Evolutionary conservation across 2,329 filamentous ascomycete genomes (phyloP).

Genomic region (Beauveria caledonica): DNA sequence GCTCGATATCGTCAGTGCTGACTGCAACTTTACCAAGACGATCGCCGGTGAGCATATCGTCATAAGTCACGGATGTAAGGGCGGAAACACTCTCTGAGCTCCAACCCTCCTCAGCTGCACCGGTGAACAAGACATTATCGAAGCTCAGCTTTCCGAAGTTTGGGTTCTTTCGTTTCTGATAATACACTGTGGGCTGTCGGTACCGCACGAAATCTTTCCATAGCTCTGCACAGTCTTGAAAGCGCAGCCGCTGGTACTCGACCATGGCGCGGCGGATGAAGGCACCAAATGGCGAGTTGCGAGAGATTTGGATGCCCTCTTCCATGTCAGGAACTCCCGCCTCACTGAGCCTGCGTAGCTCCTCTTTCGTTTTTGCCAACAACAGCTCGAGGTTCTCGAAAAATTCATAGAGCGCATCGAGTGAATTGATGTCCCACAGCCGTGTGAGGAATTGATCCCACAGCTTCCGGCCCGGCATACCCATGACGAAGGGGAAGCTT

Average conservation of each 20-base stretch:
- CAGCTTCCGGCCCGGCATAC: conserved; percentile 68
- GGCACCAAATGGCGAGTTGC: conserved; percentile 69
- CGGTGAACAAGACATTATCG: conserved; percentile 45
- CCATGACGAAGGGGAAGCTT: conserved; percentile 42
- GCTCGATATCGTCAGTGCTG: conserved; percentile 73
- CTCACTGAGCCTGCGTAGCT: conserved; percentile 48
- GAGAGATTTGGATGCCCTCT: conserved; percentile 54
- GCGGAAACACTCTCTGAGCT: conserved; percentile 32
- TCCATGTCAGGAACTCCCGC: conserved; percentile 25
- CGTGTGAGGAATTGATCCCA: conserved; percentile 78
- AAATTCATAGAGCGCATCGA: conserved; percentile 72
- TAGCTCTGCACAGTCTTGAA: conserved; percentile 67
- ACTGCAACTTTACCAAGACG: conserved; percentile 37
- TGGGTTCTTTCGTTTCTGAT: conserved; percentile 56
- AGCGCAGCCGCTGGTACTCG: conserved; percentile 73
- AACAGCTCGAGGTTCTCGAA: conserved; percentile 53
- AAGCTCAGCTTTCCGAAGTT: conserved; percentile 49
- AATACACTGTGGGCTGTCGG: conserved; percentile 62
- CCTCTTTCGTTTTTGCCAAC: conserved; percentile 54
- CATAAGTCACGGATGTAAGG: conserved; percentile 41
- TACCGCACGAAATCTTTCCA: conserved; percentile 82
- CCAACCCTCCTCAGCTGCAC: conserved; percentile 46
- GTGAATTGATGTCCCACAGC: conserved; percentile 76
- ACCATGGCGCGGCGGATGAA: conserved; percentile 71
- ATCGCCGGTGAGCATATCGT: conserved; percentile 41